These are phyloP conservation scores for Conticribra guillardii DNA, from an alignment of 108 stramenopile species.

Conservation along the genomic window DNA sequence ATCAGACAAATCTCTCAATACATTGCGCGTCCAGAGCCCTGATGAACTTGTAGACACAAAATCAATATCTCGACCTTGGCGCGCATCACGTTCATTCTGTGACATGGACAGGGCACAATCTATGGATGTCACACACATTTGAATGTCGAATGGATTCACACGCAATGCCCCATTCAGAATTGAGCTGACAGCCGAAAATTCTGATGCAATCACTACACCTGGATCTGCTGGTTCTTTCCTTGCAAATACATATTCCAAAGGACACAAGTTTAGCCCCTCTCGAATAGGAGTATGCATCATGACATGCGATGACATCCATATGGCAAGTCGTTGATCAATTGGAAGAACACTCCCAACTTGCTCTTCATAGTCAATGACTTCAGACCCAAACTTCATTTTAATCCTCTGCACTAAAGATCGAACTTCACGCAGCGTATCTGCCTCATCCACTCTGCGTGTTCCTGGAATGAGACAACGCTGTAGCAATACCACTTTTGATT, in stretches of 20 bases:
- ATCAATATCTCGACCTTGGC: conserved; percentile 94
- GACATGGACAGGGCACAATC: conserved; percentile 95
- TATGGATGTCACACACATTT: conserved; percentile 85
- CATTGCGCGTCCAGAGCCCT: conserved; percentile 95
- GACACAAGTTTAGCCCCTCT: conserved; percentile 96
- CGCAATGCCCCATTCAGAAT: conserved; percentile 97
- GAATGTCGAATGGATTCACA: conserved; percentile 97
- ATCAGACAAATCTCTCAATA: conserved; percentile 87
- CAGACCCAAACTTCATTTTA: conserved; percentile 74
- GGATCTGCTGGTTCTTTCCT: conserved; percentile 72
- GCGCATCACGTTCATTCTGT: conserved; percentile 78
- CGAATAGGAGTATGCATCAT: conserved; percentile 91
- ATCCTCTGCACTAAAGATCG: conserved; percentile 83
- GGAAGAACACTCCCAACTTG: conserved; percentile 70
- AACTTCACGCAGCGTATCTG: conserved; percentile 75
- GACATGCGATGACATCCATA: conserved; percentile 89
- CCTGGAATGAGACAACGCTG: conserved; percentile 89
- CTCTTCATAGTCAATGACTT: conserved; percentile 93
- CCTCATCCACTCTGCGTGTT: conserved; percentile 87
- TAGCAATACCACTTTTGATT: conserved; percentile 92
- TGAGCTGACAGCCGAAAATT: conserved; percentile 95
- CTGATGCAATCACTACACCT: conserved; percentile 96
- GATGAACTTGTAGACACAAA: conserved; percentile 96
- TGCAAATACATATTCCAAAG: conserved; percentile 96
- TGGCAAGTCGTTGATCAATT: conserved; percentile 85